Evolutionary conservation across 208 protist species (phyloP), one percentile per base, ranked within the genome.

Genomic region (Jaenimonas drosophilae): DNA sequence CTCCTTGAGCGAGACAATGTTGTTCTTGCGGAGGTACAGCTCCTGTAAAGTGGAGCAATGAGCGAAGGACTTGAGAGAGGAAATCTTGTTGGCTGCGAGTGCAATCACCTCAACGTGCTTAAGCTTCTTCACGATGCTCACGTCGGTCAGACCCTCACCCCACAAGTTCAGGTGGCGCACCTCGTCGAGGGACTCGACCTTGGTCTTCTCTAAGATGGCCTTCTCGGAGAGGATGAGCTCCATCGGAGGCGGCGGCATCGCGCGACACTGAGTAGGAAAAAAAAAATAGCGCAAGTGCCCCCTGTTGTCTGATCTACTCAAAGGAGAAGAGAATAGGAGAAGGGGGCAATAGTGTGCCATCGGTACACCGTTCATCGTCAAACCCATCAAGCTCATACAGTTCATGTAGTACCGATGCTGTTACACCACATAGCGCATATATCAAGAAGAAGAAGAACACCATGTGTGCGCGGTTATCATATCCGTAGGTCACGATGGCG

Each of bases 1-100:
- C 59, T 97, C 87, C 14, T 49, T 36, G 32, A 97, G 60, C 4
- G 74, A 60, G 14, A 26, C 40, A 17, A 97, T 71, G 31, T 74
- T 55, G 59, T 96, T 97, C 62, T 95, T 96, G 48, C 93, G 74
- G 41, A 97, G 58, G 62, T 96, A 96, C 42, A 97, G 70, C 66
- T 97, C 93, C 53, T 76, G 37, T 44, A 95, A 54, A 14, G 45
- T 54, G 0, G 39, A 40, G 58, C 90, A 96, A n/a, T 54, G 39
- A 16, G 62, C 62, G 29, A 97, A 86, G 16, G 54, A 34, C 21
- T 62, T 55, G 25, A 97, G 56, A 5, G 83, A 72, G 0, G 53
- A 70, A 12, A 96, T 64, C 9, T 84, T 63, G 60, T 96, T 96
- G 4, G 89, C 63, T 1, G 73, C 83, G 2, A 97, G 56, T 7